These are phyloP conservation scores for Aspergillus diversus DNA, from an alignment of 495 filamentous ascomycete genomes.

Conservation along the genomic window DNA sequence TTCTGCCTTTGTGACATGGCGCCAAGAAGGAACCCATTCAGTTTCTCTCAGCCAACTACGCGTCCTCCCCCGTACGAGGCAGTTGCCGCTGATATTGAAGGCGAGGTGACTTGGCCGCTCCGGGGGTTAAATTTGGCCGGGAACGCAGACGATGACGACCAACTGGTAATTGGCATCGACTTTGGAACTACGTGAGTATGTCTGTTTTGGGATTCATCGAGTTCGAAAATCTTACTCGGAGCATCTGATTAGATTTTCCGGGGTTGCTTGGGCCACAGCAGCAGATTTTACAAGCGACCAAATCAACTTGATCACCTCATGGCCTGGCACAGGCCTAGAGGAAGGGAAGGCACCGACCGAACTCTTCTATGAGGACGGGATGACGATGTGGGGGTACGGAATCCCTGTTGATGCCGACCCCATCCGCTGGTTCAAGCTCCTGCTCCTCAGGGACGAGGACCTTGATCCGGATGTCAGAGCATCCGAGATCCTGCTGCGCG, in stretches of 20 bases:
- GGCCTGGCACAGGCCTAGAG: conserved; percentile 12
- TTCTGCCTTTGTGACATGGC: too few relatives aligned
- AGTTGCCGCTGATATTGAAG: not conserved
- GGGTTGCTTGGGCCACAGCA: conserved; percentile 16
- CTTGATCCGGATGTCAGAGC: conserved; percentile 5
- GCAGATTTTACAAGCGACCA: conserved; percentile 16
- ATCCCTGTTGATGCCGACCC: conserved; percentile 17
- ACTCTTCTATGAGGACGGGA: conserved; percentile 15
- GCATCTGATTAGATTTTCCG: conserved; percentile 7
- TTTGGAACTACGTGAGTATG: not conserved
- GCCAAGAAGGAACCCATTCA: not conserved
- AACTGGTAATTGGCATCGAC: not conserved
- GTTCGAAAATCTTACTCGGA: too few relatives aligned
- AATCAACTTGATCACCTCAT: conserved; percentile 17
- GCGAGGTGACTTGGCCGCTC: not conserved
- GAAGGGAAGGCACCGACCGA: conserved; percentile 18
- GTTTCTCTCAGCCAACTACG: not conserved
- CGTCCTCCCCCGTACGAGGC: not conserved
- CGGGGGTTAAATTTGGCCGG: not conserved
- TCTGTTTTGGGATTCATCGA: too few relatives aligned
- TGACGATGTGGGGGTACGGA: conserved; percentile 15
- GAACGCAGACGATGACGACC: not conserved
- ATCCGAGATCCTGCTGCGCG: conserved; percentile 12
- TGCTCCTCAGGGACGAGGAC: conserved; percentile 14
- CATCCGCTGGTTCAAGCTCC: conserved; percentile 17